Base-by-base conservation (phyloP, 306 rosid genomes). In the Cucurbita maxima region DNA sequence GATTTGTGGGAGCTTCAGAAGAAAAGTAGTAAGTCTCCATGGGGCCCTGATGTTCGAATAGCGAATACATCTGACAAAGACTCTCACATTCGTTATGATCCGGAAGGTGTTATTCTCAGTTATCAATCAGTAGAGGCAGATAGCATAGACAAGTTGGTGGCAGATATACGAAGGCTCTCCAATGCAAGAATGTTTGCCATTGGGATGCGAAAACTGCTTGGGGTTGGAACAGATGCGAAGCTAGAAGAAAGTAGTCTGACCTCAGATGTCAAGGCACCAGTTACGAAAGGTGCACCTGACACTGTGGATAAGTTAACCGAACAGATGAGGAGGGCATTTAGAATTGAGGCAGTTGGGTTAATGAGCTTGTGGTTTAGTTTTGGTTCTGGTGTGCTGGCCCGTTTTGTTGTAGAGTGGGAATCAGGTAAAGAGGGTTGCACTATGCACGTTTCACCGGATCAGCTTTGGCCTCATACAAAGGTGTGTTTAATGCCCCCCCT, bases 381-480 rank as follows among this genome's bases (percentile, higher is more conserved):
- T 88, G 97, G 96, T 79, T 85, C 93, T 30, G 84, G 92, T 66
- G 96, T 86, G 63, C 87, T 91, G 59, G 99, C 96, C 69, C 99
- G 97, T 58, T 95, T 95, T 85, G 99, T 88, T 78, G 99, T 95
- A 34, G 99, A 95, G 82, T 95, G 99, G 99, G 96, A 91, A 83
- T 89, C 97, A 15, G 86, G 96, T 63, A 91, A 88, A 79, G 97
- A 95, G 81, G 99, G 99, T 83, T 95, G 99, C 84, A 91, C 99
- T 5, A 91, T 95, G 96, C 99, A 95, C 68, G 96, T 95, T 58
- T 89, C 97, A 76, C 97, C 99, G 0, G 99, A 95, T 79, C 97
- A 95, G 75, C 96, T 95, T 77, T 95, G 99, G 99, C 99, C 99
- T 67, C 99, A 95, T 78, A 95, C 99, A 38, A 95, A 88, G 99